phyloP scores from a whole-genome alignment of 495 filamentous ascomycete species.

The Staphylotrichum tortipilum region DNA sequence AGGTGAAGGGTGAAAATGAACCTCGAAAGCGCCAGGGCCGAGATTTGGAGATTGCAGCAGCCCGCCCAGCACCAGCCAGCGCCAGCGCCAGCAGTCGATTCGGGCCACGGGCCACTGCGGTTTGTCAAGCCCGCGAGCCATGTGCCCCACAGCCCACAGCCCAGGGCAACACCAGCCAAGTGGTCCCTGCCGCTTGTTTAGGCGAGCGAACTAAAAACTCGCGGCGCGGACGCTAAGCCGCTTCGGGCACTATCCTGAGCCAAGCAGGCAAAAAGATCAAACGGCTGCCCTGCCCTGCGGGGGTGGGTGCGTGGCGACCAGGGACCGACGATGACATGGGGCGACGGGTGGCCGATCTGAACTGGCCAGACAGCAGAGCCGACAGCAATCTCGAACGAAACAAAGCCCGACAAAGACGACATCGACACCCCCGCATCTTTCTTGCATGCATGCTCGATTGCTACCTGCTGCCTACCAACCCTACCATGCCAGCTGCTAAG shows the following conservation, averaged over 20 bases:
- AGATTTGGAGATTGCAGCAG: slow-evolving; percentile 31
- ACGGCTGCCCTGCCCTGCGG: neutral
- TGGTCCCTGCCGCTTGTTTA: slow-evolving; percentile 26
- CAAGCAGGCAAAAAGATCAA: slow-evolving; percentile 2
- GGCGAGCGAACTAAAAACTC: slow-evolving; percentile 29
- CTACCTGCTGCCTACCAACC: too few species aligned
- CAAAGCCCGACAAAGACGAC: too few species aligned
- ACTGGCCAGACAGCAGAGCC: neutral
- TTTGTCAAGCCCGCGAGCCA: slow-evolving; percentile 11
- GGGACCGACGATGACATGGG: neutral
- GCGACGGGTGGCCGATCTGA: neutral
- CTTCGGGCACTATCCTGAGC: slow-evolving; percentile 7
- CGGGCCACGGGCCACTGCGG: slow-evolving; percentile 18
- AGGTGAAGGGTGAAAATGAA: slow-evolving; percentile 24
- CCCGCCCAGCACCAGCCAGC: too few species aligned
- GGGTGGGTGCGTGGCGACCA: slow-evolving; percentile 1
- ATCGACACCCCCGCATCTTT: too few species aligned
- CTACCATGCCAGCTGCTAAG: too few species aligned
- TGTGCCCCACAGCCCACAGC: slow-evolving; percentile 12
- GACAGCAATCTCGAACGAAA: neutral
- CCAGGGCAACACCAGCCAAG: too few species aligned
- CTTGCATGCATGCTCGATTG: neutral
- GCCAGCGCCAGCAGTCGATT: too few species aligned
- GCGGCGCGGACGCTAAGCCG: slow-evolving; percentile 20
- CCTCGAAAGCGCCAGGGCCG: slow-evolving; percentile 25